Percentiles rank a stretch among this genome's conserved stretches.
Evolutionary conservation across 1,284 basidiomycete genomes (phyloP).

Genomic region (Flammula alnicola): DNA sequence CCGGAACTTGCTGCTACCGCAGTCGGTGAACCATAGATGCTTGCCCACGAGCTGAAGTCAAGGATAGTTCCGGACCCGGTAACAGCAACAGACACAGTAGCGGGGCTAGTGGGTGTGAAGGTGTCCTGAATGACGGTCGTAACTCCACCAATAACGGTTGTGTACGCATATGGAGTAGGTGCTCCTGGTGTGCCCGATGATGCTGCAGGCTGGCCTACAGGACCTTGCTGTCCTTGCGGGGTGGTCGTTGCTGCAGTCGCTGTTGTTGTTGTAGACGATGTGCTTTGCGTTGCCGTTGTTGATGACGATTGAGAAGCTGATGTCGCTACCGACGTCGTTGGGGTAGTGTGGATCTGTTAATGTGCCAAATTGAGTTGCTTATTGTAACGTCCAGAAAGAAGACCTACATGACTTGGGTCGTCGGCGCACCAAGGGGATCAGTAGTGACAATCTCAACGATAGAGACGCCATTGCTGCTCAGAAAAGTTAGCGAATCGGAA

Average conservation of each 20-base stretch:
- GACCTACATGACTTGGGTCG: constrained; percentile 53
- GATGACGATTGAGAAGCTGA: no score
- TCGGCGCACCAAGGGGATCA: constrained; percentile 44
- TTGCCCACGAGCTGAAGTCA: constrained; percentile 56
- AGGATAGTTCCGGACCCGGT: constrained; percentile 56
- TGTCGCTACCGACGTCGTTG: no score
- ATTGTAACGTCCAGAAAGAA: no score
- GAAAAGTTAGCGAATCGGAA: neutral
- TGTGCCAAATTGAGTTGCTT: no score
- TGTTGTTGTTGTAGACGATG: constrained; percentile 25
- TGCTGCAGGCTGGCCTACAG: constrained; percentile 59
- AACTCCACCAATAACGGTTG: constrained; percentile 62
- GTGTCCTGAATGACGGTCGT: constrained; percentile 47
- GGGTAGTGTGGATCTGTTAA: no score
- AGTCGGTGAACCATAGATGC: constrained; percentile 29
- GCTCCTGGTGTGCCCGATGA: constrained; percentile 45
- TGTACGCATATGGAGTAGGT: constrained; percentile 61
- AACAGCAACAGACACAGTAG: constrained; percentile 39
- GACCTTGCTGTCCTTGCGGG: constrained; percentile 44
- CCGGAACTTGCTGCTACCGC: constrained; percentile 9
- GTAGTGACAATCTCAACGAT: constrained; percentile 57
- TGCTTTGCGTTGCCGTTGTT: neutral
- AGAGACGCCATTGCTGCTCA: constrained; percentile 52
- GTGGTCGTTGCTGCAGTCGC: constrained; percentile 23
- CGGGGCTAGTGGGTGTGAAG: constrained; percentile 62